Base-by-base conservation (phyloP, 2,329 filamentous ascomycete genomes). In the Paramyrothecium roridum region DNA sequence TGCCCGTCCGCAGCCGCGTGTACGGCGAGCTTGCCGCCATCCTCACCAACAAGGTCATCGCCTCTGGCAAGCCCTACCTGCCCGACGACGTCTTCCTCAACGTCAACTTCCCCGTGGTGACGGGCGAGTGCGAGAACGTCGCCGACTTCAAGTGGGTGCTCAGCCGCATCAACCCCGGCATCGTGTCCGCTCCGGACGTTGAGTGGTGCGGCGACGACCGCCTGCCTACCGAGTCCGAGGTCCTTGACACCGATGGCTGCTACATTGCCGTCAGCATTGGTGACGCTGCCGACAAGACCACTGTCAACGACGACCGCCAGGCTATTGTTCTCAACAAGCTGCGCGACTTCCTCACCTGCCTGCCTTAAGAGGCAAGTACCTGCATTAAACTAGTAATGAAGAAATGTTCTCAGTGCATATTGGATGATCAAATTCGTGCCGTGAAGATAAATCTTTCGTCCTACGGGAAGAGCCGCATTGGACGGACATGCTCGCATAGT, bases 201-300 rank as follows among this genome's bases (percentile, higher is more conserved):
- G 64, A 77, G 13, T 82, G 77, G 50, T 90, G 87, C 64, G 82
- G 80, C 0, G 70, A 63, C 34, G 72, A 69, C 1, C 73, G 81
- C 12, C 70, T 90, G 60, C 86, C 87, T 0, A 82, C 77, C 6
- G 87, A 90, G 73, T 69, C 69, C 0, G 71, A 73, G 3, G 82
- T 89, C 0, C 70, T 81, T 3, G 60, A 73, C 2, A 70, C 73
- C 2, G 71, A 68, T 2, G 82, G 80, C 0, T 90, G 87, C 65
- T 84, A 79, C 67, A 80, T 82, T 19, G 82, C 83, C 45, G 76
- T 90, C 48, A 89, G 84, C 58, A 80, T 88, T 3, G 87, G 83
- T 0, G 74, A 82, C 61, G 81, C 85, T 12, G 70, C 67, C 2
- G 80, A 84, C 56, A 89, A 89, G 79, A 77, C 76, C 2, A 87